These are phyloP conservation scores for Rhodotorula sp. DNA, from an alignment of 1,284 basidiomycete genomes.

Conservation along the genomic window DNA sequence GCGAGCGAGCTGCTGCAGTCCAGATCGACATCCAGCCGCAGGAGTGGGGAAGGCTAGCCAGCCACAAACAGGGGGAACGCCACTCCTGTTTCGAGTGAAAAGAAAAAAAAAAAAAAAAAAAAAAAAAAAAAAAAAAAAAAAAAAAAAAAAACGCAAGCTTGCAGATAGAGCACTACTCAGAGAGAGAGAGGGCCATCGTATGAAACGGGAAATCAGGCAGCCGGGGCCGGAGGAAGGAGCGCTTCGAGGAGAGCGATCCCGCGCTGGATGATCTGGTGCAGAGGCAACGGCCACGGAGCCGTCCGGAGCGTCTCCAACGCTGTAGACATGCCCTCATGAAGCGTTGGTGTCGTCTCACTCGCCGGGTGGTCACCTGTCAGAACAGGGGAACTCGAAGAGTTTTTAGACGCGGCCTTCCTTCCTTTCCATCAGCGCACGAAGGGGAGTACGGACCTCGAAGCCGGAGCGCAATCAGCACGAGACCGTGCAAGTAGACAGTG, in stretches of 20 bases:
- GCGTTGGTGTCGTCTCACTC: not conserved
- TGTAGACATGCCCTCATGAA: not conserved
- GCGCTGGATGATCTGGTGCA: constrained; percentile 1
- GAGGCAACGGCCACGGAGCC: not conserved
- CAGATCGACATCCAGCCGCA: no score
- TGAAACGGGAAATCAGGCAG: no score
- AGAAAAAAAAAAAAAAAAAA: no score
- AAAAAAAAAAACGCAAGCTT: no score
- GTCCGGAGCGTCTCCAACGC: constrained; percentile 1
- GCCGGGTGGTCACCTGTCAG: not conserved
- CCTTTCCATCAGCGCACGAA: not conserved
- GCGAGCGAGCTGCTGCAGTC: no score
- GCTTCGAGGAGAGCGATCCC: constrained; percentile 4
- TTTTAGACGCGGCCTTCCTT: no score
- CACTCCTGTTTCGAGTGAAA: no score
- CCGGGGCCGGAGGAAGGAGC: not conserved
- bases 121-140: no score
- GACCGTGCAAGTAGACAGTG: not conserved
- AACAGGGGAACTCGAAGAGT: not conserved
- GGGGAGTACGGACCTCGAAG: not conserved
- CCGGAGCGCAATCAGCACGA: constrained; percentile 5
- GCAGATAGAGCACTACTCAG: no score
- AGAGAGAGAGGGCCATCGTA: no score
- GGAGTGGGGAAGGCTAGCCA: no score
- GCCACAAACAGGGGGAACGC: no score